Base-by-base conservation (phyloP, 2,329 filamentous ascomycete species). In the Truncatella angustata region DNA sequence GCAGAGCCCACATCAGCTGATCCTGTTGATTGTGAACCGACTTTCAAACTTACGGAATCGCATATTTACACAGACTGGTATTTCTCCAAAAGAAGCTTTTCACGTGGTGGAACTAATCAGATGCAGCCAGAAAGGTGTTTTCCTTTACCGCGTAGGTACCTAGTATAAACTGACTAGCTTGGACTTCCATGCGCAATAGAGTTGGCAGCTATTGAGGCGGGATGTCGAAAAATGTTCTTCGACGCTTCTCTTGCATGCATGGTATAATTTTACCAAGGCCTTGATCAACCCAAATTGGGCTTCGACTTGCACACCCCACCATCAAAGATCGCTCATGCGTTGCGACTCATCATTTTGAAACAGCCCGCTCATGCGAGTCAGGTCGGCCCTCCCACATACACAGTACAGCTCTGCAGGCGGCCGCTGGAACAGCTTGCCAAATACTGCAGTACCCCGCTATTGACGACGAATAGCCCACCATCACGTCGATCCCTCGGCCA, bases 171-270 rank as follows among this genome's bases (percentile, higher is more conserved):
- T 28, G 43, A 46, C 34, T 46, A 46, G 43, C 43, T 20, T 23
- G n/a, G 43, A 14, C 11, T 9, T 10, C 28, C 11, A 4, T 24
- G 28, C 34, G 43, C n/a, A n/a, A n/a, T n/a, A n/a, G n/a, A n/a
- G 18, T 9, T 46, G 43, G 43, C 43, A 46, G n/a, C 43, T 16
- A 10, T 20, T 30, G 12, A 24, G 21, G 26, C 30, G 43, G 43
- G 28, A 28, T 20, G 4, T 16, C n/a, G 18, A 46, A 46, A 28
- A 46, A 46, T 46, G 43, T 46, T 46, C 43, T 46, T 46, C 20
- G 43, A 46, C 30, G 11, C 43, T 46, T 46, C 43, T 46, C 43
- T 44, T 46, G 43, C 43, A 46, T 46, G 26, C n/a, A n/a, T 18
- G n/a, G n/a, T n/a, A 39, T 9, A n/a, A 18, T 21, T 44, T 28